A percentile compares a stretch with the other conserved stretches of the same genome.
These are phyloP conservation scores for Tolypocladium capitatum DNA, from an alignment of 2,329 filamentous ascomycete species.

Conservation along the genomic window DNA sequence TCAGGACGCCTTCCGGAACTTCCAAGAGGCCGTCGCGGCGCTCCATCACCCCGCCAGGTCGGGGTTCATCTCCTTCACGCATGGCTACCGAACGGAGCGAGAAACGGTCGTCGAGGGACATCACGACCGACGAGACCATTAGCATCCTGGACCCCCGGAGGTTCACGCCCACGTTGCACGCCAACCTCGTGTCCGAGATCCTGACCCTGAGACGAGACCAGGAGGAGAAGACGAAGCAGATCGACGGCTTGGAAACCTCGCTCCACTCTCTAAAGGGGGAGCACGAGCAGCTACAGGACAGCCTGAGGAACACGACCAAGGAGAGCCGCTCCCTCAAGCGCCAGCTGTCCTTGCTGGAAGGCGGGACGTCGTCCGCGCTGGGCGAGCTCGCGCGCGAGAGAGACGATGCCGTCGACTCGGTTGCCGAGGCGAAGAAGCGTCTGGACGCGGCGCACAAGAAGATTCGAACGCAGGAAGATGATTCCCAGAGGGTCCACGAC, in stretches of 20 bases:
- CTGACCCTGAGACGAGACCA: slow-evolving; percentile 75
- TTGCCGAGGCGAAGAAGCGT: slow-evolving; percentile 59
- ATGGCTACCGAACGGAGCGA: slow-evolving; percentile 25
- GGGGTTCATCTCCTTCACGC: slow-evolving; percentile 45
- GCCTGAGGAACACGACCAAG: slow-evolving; percentile 50
- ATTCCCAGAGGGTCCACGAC: slow-evolving; percentile 62
- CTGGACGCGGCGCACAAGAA: slow-evolving; percentile 70
- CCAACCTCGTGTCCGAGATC: slow-evolving; percentile 90
- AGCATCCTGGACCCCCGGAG: slow-evolving; percentile 74
- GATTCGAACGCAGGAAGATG: slow-evolving; percentile 66
- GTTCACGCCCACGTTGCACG: slow-evolving; percentile 90
- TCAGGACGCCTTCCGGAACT: slow-evolving; percentile 55
- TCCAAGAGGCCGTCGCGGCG: slow-evolving; percentile 46
- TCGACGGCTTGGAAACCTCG: slow-evolving; percentile 68
- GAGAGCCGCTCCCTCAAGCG: slow-evolving; percentile 72
- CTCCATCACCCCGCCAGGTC: slow-evolving; percentile 49
- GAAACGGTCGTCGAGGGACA: slow-evolving; percentile 44
- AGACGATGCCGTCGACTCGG: slow-evolving; percentile 65
- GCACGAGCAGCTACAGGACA: slow-evolving; percentile 55
- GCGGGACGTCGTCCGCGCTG: slow-evolving; percentile 73
- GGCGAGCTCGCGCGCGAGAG: slow-evolving; percentile 74
- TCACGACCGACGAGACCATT: slow-evolving; percentile 53
- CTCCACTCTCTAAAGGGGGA: slow-evolving; percentile 62
- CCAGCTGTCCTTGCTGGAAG: slow-evolving; percentile 76
- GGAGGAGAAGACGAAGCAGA: slow-evolving; percentile 76